phyloP scores from a whole-genome alignment of 2,329 filamentous ascomycete species.

The Pseudocercospora fuligena region DNA sequence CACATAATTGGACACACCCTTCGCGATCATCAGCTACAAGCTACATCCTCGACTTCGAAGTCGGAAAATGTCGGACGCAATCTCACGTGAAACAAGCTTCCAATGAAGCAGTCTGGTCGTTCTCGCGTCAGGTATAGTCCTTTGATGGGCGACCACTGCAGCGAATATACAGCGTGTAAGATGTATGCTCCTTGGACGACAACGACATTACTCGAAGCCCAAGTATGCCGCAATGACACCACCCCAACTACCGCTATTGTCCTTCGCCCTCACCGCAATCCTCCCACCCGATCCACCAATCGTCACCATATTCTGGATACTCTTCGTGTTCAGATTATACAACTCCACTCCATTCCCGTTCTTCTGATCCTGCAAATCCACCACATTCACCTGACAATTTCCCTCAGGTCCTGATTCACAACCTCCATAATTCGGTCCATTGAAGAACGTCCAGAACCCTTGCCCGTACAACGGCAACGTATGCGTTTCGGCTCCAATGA shows the following conservation, averaged over 20 bases:
- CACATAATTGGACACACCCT: background rate
- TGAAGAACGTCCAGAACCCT: slow-evolving; percentile 49
- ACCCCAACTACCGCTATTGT: slow-evolving; percentile 33
- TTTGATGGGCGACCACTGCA: background rate
- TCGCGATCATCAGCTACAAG: background rate
- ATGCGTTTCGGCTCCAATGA: slow-evolving; percentile 37
- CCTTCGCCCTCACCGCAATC: slow-evolving; percentile 23
- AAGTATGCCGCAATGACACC: slow-evolving; percentile 33
- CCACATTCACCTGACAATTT: slow-evolving; percentile 45
- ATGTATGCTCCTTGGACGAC: background rate
- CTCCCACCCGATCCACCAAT: slow-evolving; percentile 24
- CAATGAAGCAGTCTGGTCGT: background rate
- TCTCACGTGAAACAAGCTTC: slow-evolving; percentile 1
- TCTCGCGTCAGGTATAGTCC: background rate
- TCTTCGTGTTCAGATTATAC: slow-evolving; percentile 33
- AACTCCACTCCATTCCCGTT: slow-evolving; percentile 24
- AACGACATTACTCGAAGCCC: slow-evolving; percentile 18
- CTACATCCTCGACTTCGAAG: background rate
- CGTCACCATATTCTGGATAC: slow-evolving; percentile 33
- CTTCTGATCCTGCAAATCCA: slow-evolving; percentile 25
- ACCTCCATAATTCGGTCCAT: slow-evolving; percentile 33
- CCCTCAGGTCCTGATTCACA: slow-evolving; percentile 37
- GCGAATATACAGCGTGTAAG: background rate
- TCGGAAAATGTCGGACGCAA: background rate
- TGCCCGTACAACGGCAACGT: slow-evolving; percentile 47